These are phyloP conservation scores for Russula earlei DNA, from an alignment of 768 basidiomycete genomes.

Conservation along the genomic window DNA sequence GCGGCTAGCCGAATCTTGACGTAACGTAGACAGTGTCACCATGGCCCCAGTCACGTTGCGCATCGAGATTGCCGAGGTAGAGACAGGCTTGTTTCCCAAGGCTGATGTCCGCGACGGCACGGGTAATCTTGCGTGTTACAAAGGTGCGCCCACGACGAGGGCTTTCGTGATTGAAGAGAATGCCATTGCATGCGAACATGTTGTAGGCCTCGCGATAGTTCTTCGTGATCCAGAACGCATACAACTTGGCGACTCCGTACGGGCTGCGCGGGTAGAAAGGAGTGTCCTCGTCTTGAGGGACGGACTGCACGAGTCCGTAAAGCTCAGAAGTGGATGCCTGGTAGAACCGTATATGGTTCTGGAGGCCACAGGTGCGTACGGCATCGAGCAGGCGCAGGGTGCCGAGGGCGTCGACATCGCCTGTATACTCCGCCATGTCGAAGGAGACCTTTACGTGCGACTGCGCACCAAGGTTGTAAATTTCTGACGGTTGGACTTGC, in stretches of 20 bases:
- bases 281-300: slow-evolving; percentile 91
- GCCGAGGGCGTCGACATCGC: slow-evolving; percentile 91
- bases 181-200: slow-evolving; percentile 95
- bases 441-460: slow-evolving; percentile 99
- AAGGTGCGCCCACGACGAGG: slow-evolving; percentile 91
- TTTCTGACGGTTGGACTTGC: slow-evolving; percentile 88
- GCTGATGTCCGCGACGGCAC: slow-evolving; percentile 87
- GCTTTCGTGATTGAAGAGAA: slow-evolving; percentile 97
- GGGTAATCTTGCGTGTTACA: slow-evolving; percentile 89
- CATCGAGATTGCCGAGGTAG: slow-evolving; percentile 91
- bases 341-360: slow-evolving; percentile 91
- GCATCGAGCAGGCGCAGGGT: slow-evolving; percentile 94
- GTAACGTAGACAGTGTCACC: slow-evolving; percentile 37
- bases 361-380: slow-evolving; percentile 89
- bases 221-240: slow-evolving; percentile 84
- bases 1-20: not conserved
- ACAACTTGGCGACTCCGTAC: slow-evolving; percentile 93
- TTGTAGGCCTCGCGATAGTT: slow-evolving; percentile 94
- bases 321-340: slow-evolving; percentile 96
- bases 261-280: slow-evolving; percentile 98
- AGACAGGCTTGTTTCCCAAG: slow-evolving; percentile 84
- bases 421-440: slow-evolving; percentile 99
- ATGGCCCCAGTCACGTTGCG: slow-evolving; percentile 96
- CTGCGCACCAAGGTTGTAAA: slow-evolving; percentile 97
- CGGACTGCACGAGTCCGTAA: slow-evolving; percentile 94